A percentile compares a stretch with the other conserved stretches of the same genome.
phyloP scores from a whole-genome alignment of 345 rosid genomes.

The Citrus glauca region DNA sequence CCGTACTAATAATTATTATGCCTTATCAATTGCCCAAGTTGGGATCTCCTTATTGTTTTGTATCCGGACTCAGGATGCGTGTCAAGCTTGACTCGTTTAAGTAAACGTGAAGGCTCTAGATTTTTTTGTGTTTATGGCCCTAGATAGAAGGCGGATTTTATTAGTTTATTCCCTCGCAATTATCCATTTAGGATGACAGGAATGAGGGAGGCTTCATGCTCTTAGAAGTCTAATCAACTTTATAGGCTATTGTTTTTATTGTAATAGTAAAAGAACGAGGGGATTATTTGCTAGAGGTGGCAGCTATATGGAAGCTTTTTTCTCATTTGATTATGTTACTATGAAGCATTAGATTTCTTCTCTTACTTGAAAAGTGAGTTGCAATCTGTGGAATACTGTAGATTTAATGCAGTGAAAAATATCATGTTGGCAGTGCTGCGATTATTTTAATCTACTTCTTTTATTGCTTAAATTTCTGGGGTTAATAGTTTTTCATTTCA shows the following conservation, averaged over 20 bases:
- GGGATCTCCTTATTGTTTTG: background rate
- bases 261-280: background rate
- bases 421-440: background rate
- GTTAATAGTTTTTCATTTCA: constrained; percentile 3
- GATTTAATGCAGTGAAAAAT: background rate
- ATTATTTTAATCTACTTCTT: background rate
- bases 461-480: background rate
- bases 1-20: background rate
- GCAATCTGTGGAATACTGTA: background rate
- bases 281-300: background rate
- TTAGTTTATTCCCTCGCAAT: background rate
- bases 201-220: background rate
- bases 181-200: background rate
- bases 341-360: background rate
- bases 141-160: background rate
- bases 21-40: background rate
- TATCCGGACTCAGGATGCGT: background rate
- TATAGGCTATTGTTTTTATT: background rate
- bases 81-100: background rate
- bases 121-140: too few relatives aligned
- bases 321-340: background rate
- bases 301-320: background rate
- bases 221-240: background rate
- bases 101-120: too few relatives aligned
- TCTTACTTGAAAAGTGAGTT: background rate